These are phyloP conservation scores for Fusarium nodosum DNA, from an alignment of 2,329 filamentous ascomycete genomes.

Conservation along the genomic window DNA sequence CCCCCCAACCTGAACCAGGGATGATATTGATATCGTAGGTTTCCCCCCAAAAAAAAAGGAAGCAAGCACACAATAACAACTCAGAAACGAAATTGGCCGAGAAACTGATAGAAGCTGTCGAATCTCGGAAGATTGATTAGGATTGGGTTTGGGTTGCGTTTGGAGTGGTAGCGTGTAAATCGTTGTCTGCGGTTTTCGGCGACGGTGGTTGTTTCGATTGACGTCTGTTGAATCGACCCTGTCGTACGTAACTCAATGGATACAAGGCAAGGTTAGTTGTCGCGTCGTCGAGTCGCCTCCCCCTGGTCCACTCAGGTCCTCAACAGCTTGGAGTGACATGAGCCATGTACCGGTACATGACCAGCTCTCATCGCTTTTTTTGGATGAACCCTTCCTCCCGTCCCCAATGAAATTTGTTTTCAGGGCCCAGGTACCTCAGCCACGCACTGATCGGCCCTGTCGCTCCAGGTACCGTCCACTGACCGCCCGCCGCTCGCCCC, in stretches of 20 bases:
- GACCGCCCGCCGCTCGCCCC: constrained; percentile 33
- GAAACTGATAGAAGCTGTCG: constrained; percentile 21
- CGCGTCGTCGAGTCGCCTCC: constrained; percentile 25
- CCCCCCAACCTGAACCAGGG: constrained; percentile 17
- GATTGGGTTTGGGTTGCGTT: constrained; percentile 15
- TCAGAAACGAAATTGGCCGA: constrained; percentile 22
- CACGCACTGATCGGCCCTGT: constrained; percentile 26
- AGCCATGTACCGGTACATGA: constrained; percentile 44
- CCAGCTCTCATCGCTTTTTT: constrained; percentile 48
- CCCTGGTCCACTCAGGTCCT: constrained; percentile 47
- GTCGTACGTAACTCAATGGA: constrained; percentile 43
- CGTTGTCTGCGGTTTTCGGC: constrained; percentile 45
- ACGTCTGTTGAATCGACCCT: constrained; percentile 27
- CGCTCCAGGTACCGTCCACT: constrained; percentile 38
- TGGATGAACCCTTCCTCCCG: constrained; percentile 23
- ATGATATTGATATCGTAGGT: constrained; percentile 20
- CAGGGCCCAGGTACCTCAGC: constrained; percentile 42
- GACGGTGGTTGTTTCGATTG: constrained; percentile 33
- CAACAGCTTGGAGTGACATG: constrained; percentile 46
- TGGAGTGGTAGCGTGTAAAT: constrained; percentile 29
- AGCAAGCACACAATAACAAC: constrained; percentile 4
- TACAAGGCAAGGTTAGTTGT: constrained; percentile 8
- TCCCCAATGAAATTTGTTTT: constrained; percentile 40
- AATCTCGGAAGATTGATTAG: constrained; percentile 26
- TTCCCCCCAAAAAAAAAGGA: constrained; percentile 30